Percentiles rank a stretch among this genome's conserved stretches.
These are phyloP conservation scores for Arabidopsis hybrid DNA, from an alignment of 441 rosid species.

Conservation along the genomic window DNA sequence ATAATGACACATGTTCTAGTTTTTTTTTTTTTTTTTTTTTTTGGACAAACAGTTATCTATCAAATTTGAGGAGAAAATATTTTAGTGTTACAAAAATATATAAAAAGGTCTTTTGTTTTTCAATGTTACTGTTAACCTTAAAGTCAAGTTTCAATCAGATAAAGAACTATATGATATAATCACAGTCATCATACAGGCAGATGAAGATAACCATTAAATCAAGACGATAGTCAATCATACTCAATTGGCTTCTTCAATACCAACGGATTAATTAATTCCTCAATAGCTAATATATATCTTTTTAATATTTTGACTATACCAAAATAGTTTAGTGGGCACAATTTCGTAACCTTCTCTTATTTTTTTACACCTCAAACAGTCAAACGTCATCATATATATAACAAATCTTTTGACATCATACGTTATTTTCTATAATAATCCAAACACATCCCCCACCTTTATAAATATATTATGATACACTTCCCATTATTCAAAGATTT, in stretches of 20 bases:
- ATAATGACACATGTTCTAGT: not conserved
- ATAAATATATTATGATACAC: not conserved
- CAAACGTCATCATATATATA: slow-evolving; percentile 14
- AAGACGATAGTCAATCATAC: slow-evolving; percentile 12
- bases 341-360: slow-evolving; percentile 16
- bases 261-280: slow-evolving; percentile 11
- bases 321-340: slow-evolving; percentile 10
- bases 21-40: not conserved
- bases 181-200: slow-evolving; percentile 15
- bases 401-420: slow-evolving; percentile 34
- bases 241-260: not conserved
- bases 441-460: slow-evolving; percentile 14
- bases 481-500: slow-evolving; percentile 14
- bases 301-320: slow-evolving; percentile 19
- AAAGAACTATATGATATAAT: not conserved
- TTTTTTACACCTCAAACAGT: not conserved
- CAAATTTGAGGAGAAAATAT: not conserved
- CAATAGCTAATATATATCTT: not conserved
- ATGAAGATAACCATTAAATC: slow-evolving; percentile 27
- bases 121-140: not conserved
- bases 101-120: not conserved
- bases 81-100: no score
- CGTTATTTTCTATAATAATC: slow-evolving; percentile 16
- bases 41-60: no score
- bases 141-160: slow-evolving; percentile 5